A percentile compares a stretch with the other conserved stretches of the same genome.
Evolutionary conservation across 2,329 filamentous ascomycete genomes (phyloP).

Genomic region (Chaetothyriales sp.): DNA sequence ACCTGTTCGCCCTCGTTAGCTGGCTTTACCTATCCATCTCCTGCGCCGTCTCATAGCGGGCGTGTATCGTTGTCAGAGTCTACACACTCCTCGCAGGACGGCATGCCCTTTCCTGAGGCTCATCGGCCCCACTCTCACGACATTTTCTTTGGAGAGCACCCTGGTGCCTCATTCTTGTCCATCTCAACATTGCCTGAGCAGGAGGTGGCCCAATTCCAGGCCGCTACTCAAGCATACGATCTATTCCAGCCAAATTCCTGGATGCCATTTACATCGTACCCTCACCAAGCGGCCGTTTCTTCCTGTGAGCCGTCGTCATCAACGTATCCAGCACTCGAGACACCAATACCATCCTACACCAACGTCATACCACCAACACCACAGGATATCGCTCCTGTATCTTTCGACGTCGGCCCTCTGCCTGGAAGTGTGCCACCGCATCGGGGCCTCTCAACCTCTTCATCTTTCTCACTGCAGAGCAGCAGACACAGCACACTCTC

Average conservation of each 20-base stretch:
- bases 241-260: slow-evolving; percentile 15
- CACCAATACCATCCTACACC: slow-evolving; percentile 4
- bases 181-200: slow-evolving; percentile 10
- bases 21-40: slow-evolving; percentile 15
- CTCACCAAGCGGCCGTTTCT: slow-evolving; percentile 9
- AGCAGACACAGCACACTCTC: slow-evolving; percentile 12
- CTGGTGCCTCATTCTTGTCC: slow-evolving; percentile 13
- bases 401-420: slow-evolving; percentile 14
- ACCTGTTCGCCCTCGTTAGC: slow-evolving; percentile 13
- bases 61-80: slow-evolving; percentile 13
- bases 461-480: slow-evolving; percentile 11
- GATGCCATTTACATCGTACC: slow-evolving; percentile 12
- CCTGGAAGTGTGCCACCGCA: slow-evolving; percentile 7
- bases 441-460: slow-evolving; percentile 9
- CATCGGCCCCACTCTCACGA: slow-evolving; percentile 9
- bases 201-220: slow-evolving; percentile 5
- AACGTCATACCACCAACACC: slow-evolving; percentile 16
- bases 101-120: slow-evolving; percentile 7
- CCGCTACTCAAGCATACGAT: slow-evolving; percentile 7
- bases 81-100: slow-evolving; percentile 5
- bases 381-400: slow-evolving; percentile 10
- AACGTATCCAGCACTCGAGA: slow-evolving; percentile 4
- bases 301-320: slow-evolving; percentile 8
- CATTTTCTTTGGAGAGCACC: slow-evolving; percentile 10
- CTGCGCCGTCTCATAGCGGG: slow-evolving; percentile 13